Evolutionary conservation across 805 yeast genomes (phyloP), one percentile per base, ranked within the genome.

Genomic region (Wickerhamomyces chaumierensis): DNA sequence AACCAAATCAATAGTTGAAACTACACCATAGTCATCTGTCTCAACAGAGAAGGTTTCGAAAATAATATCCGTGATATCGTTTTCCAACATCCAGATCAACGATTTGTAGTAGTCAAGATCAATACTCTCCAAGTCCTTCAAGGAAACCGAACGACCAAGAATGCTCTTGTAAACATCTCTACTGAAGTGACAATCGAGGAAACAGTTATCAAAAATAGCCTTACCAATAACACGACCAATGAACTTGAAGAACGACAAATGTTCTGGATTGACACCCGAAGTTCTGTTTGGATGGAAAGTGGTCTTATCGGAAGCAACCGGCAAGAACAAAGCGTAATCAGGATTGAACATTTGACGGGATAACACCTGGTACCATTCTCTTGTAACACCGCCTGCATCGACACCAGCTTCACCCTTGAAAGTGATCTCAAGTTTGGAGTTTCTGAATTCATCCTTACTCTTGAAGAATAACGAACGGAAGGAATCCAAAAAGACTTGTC

Each of bases 311-410:
- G 94, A 75, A 0, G 94, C 83, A 34, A 87, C 95, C 0, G 97
- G 95, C 1, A 81, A 68, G 56, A 90, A 92, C 44, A 92, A 63
- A 0, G 95, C 96, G 62, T 87, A 87, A 52, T 86, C 95, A 0
- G 97, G 94, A 55, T 90, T 87, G 62, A 92, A 86, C 85, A 92
- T 88, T 56, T 90, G 96, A 44, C 96, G 69, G 0, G 96, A 78
- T 35, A 92, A 61, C 5, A 88, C 95, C 56, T 88, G 96, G 53
- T 81, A 88, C 98, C 98, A 92, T 57, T 92, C 99, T 52, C 99
- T 69, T 0, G 96, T 84, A 14, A 92, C 79, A 32, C 99, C 99
- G 48, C 99, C 99, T 3, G 95, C 98, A 66, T 92, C 99, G 36
- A 92, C 84, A 48, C 97, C 99, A 39, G 81, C 81, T 58, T 92